Evolutionary conservation across 2,329 filamentous ascomycete genomes (phyloP).

Genomic region (Aspergillus arachidicola): DNA sequence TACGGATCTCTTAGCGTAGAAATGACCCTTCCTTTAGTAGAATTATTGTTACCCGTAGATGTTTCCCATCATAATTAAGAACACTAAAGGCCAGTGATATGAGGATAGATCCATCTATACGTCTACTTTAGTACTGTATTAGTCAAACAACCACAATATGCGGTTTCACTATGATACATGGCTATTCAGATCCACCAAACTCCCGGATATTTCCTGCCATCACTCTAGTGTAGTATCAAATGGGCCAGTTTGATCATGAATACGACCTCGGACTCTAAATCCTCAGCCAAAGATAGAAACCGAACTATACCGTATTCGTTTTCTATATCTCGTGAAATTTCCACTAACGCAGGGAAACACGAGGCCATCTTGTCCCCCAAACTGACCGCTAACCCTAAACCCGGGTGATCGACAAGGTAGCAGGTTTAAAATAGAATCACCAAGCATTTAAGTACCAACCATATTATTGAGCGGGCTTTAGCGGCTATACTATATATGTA

Average conservation of each 20-base stretch:
- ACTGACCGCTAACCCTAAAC: not conserved
- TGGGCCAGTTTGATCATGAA: not conserved
- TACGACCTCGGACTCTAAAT: not conserved
- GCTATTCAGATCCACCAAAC: not conserved
- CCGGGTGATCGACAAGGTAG: not conserved
- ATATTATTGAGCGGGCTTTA: not conserved
- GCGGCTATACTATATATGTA: not conserved
- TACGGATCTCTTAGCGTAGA: too few relatives aligned
- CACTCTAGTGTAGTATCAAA: not conserved
- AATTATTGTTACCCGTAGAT: too few relatives aligned
- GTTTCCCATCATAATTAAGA: too few relatives aligned
- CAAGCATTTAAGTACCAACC: not conserved
- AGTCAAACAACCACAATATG: not conserved
- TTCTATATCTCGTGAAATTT: not conserved
- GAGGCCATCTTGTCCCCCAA: not conserved
- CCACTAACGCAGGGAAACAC: constrained; percentile 1
- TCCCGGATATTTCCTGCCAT: not conserved
- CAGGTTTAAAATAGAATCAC: constrained; percentile 3
- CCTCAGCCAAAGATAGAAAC: constrained; percentile 1
- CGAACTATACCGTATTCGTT: not conserved
- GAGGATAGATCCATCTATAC: not conserved
- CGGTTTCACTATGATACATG: not conserved
- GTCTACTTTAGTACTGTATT: not conserved
- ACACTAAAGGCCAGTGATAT: not conserved
- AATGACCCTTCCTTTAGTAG: too few relatives aligned